These are phyloP conservation scores for Apiospora hydei DNA, from an alignment of 2,329 filamentous ascomycete species.

Conservation along the genomic window DNA sequence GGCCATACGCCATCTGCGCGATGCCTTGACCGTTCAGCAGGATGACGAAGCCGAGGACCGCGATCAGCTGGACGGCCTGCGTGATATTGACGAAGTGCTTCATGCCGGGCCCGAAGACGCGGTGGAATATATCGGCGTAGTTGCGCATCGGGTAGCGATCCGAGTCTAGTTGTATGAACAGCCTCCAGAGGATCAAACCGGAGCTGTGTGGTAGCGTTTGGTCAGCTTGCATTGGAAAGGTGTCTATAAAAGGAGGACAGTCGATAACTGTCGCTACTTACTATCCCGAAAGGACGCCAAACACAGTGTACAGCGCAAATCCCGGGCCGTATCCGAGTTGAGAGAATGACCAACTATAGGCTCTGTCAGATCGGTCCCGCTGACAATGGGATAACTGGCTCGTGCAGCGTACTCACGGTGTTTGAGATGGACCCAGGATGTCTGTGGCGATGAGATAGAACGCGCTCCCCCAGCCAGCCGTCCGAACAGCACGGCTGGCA, in stretches of 20 bases:
- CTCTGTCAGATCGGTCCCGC: neutral
- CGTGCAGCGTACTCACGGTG: constrained; percentile 36
- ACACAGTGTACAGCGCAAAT: constrained; percentile 53
- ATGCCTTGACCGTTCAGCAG: constrained; percentile 60
- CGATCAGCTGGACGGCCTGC: constrained; percentile 55
- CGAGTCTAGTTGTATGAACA: constrained; percentile 54
- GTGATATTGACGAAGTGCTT: constrained; percentile 57
- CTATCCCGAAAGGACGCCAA: constrained; percentile 49
- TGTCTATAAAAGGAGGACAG: neutral
- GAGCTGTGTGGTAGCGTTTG: constrained; percentile 35
- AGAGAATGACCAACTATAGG: constrained; percentile 28
- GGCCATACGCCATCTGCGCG: constrained; percentile 49
- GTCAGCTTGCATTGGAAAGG: neutral
- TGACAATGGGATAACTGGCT: too few species aligned
- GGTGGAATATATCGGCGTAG: constrained; percentile 57
- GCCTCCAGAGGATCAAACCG: constrained; percentile 54
- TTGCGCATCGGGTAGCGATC: constrained; percentile 54
- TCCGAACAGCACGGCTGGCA: constrained; percentile 53
- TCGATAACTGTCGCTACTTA: neutral
- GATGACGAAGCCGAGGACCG: constrained; percentile 59
- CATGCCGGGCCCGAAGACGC: constrained; percentile 52
- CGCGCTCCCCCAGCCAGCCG: constrained; percentile 52
- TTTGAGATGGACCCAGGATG: constrained; percentile 52
- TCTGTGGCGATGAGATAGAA: constrained; percentile 60
- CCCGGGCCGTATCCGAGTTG: constrained; percentile 52